These are phyloP conservation scores for Ophiostoma himal-ulmi DNA, from an alignment of 2,329 filamentous ascomycete genomes.

Conservation along the genomic window DNA sequence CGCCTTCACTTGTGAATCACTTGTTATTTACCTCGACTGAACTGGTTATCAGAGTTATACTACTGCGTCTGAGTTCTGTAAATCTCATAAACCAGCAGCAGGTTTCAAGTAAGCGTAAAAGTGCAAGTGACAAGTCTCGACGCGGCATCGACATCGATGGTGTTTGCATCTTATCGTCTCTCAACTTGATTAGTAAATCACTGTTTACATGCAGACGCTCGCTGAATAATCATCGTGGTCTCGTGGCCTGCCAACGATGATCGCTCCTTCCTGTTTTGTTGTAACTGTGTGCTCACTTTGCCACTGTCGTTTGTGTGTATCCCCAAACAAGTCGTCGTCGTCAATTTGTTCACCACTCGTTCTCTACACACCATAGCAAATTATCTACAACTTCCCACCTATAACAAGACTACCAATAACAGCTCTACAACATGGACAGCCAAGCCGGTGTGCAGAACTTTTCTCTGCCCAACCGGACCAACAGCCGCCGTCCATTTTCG, in stretches of 20 bases:
- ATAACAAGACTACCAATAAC: background rate
- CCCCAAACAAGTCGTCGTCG: background rate
- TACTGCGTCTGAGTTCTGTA: too few relatives aligned
- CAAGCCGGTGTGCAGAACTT: constrained; percentile 23
- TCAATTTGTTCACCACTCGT: background rate
- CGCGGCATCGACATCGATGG: background rate
- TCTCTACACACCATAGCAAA: background rate
- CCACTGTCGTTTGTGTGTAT: background rate
- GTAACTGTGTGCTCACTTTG: background rate
- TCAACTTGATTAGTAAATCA: background rate
- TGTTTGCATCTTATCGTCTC: background rate
- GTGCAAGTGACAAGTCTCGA: background rate
- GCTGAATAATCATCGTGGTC: background rate
- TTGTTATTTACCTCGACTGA: background rate
- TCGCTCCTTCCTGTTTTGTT: background rate
- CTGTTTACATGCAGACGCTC: background rate
- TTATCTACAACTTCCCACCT: background rate
- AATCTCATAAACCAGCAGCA: too few relatives aligned
- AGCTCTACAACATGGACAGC: constrained; percentile 18
- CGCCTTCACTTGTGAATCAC: background rate
- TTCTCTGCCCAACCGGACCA: constrained; percentile 21
- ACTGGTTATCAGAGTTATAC: background rate
- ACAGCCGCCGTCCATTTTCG: constrained; percentile 19
- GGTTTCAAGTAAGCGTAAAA: background rate
- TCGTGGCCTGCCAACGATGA: background rate